These are phyloP conservation scores for Macrolepiota fuliginosa DNA, from an alignment of 768 basidiomycete species.

Conservation along the genomic window DNA sequence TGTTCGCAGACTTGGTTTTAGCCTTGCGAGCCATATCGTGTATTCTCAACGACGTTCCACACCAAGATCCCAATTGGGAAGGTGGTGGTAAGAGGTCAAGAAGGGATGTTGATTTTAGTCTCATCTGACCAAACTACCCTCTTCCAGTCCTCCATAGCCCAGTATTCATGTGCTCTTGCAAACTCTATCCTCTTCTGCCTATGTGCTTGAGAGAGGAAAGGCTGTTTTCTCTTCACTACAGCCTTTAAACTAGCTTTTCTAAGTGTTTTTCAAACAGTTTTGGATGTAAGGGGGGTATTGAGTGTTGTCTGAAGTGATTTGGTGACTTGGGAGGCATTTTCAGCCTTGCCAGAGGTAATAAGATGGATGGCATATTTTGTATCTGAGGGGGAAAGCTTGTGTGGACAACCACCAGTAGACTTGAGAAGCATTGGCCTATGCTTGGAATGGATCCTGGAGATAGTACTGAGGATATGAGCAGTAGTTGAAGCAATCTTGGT, in stretches of 20 bases:
- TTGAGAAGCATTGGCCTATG: not conserved
- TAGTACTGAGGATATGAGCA: not conserved
- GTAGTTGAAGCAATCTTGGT: not conserved
- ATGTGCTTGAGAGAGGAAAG: no score
- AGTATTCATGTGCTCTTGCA: not conserved
- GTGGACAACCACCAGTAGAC: not conserved
- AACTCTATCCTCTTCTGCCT: not conserved
- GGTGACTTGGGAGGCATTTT: not conserved
- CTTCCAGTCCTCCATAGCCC: constrained; percentile 5
- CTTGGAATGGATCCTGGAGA: not conserved
- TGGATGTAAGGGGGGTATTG: not conserved
- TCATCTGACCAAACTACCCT: no score
- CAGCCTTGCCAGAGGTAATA: no score
- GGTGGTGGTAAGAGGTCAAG: no score
- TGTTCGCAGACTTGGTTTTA: no score
- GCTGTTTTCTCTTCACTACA: not conserved
- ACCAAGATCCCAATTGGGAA: no score
- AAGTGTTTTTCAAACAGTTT: not conserved
- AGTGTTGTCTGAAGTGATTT: not conserved
- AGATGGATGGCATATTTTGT: not conserved
- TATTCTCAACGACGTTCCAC: no score
- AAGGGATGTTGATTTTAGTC: no score
- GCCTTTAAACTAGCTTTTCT: not conserved
- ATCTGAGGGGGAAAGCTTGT: not conserved
- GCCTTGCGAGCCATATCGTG: no score